These are phyloP conservation scores for Xylariaceae sp. DNA, from an alignment of 2,329 filamentous ascomycete genomes.

Conservation along the genomic window DNA sequence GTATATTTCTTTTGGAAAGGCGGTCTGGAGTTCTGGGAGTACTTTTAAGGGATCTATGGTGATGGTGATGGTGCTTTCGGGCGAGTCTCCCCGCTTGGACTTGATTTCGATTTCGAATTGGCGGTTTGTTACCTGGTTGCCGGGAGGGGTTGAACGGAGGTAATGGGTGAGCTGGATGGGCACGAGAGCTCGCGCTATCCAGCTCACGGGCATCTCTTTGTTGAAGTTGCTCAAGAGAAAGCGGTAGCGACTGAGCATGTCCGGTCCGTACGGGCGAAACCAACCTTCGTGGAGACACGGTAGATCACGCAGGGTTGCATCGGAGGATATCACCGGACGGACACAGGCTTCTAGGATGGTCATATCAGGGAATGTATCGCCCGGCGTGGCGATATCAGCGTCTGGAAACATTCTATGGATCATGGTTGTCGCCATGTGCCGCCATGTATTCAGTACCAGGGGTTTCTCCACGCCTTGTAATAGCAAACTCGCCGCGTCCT, in stretches of 20 bases:
- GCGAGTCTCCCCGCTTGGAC: slow-evolving; percentile 9
- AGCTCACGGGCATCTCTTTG: slow-evolving; percentile 16
- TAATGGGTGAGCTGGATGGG: slow-evolving; percentile 22
- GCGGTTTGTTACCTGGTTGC: not conserved
- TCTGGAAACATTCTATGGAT: slow-evolving; percentile 12
- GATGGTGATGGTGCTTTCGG: slow-evolving; percentile 10
- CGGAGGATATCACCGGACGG: slow-evolving; percentile 16
- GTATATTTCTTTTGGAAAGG: slow-evolving; percentile 14
- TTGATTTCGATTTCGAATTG: slow-evolving; percentile 12
- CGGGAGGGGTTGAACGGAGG: slow-evolving; percentile 9
- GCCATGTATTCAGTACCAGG: slow-evolving; percentile 20
- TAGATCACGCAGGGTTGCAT: slow-evolving; percentile 12
- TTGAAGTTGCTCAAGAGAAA: slow-evolving; percentile 23
- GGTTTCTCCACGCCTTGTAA: slow-evolving; percentile 10
- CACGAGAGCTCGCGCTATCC: slow-evolving; percentile 20
- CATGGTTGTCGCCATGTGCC: slow-evolving; percentile 17
- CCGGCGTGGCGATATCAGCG: slow-evolving; percentile 12
- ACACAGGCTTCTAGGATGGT: slow-evolving; percentile 10
- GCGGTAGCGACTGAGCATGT: slow-evolving; percentile 15
- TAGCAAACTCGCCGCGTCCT: slow-evolving; percentile 17
- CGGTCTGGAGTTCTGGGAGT: slow-evolving; percentile 16
- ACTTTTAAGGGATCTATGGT: slow-evolving; percentile 19
- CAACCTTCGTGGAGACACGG: slow-evolving; percentile 15
- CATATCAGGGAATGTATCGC: slow-evolving; percentile 14
- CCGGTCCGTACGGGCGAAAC: slow-evolving; percentile 21